Evolutionary conservation across 495 filamentous ascomycete species (phyloP).

Genomic region (Durotheca rogersii): DNA sequence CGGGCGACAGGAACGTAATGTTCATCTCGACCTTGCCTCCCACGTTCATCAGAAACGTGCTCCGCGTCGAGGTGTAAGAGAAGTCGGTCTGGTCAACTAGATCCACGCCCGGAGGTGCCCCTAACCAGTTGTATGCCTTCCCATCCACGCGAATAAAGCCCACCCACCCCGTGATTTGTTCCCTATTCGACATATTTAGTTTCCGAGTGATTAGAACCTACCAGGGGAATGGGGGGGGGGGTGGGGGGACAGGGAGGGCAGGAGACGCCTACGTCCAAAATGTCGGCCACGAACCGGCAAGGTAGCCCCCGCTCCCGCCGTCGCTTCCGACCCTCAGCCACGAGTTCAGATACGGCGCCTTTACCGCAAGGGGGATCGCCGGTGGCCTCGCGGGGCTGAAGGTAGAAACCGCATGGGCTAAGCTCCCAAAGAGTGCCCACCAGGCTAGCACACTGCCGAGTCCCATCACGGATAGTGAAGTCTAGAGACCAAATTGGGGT

Average conservation of each 20-base stretch:
- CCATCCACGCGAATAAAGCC: slow-evolving; percentile 59
- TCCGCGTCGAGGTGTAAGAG: slow-evolving; percentile 83
- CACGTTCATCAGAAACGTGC: slow-evolving; percentile 80
- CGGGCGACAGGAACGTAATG: slow-evolving; percentile 82
- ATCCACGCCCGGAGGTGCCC: slow-evolving; percentile 56
- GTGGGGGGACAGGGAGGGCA: slow-evolving; percentile 50
- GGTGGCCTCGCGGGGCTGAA: slow-evolving; percentile 61
- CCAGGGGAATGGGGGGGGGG: too few relatives aligned
- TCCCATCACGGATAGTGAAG: slow-evolving; percentile 29
- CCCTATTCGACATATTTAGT: slow-evolving; percentile 60
- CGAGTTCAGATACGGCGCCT: slow-evolving; percentile 79
- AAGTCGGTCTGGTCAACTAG: slow-evolving; percentile 51
- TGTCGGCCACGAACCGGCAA: slow-evolving; percentile 63
- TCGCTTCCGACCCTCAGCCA: slow-evolving; percentile 67
- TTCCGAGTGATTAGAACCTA: slow-evolving; percentile 56
- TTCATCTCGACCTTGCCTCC: slow-evolving; percentile 64
- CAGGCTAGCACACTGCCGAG: slow-evolving; percentile 28
- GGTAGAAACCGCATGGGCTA: slow-evolving; percentile 39
- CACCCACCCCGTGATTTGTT: slow-evolving; percentile 75
- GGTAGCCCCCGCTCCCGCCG: slow-evolving; percentile 76
- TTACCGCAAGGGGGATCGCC: slow-evolving; percentile 75
- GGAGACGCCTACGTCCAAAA: slow-evolving; percentile 40
- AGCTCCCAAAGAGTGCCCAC: slow-evolving; percentile 28
- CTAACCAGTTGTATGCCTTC: slow-evolving; percentile 61
- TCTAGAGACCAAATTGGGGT: slow-evolving; percentile 15